Evolutionary conservation across 768 basidiomycete species (phyloP), one percentile per base, ranked within the genome.

Genomic region (Krasilnikovozyma curviuscula): DNA sequence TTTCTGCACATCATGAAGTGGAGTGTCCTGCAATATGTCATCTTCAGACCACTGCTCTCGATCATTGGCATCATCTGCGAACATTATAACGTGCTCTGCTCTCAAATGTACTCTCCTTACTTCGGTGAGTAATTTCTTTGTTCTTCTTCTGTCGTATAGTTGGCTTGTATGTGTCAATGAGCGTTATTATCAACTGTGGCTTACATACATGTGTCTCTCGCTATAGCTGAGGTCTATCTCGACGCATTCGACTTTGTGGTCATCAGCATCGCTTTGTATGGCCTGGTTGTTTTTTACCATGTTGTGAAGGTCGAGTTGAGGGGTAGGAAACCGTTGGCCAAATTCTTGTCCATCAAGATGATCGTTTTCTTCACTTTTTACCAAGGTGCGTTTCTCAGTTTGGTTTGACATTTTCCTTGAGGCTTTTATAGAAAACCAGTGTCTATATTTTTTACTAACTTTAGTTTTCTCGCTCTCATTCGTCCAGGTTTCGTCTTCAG

Each of bases 341-440:
- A 89, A 67, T 91, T 91, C 63, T 60, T 89, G 52, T 67, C 75
- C 3, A 86, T 91, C 68, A 89, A 89, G 55, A 46, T 65, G 33
- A 61, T 84, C 40, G 80, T 85, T 37, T 77, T 85, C 74, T 76
- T 81, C 61, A 85, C 83, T 0, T 88, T 83, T 63, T 91, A 88
- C 62, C 86, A 88, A 58, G 70, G 73, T 1, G 30, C 10, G n/a
- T n/a, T 23, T 21, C 31, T 23, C 5, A 5, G 19, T 24, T 80
- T 84, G 57, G 63, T 83, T 43, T 78, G 80, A 57, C 46, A 77
- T 66, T 23, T 21, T 9, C 40, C 42, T 24, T 19, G 21, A 14
- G 8, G 14, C 35, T 8, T 14, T 16, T 14, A 3, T 44, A 2
- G n/a, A 7, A 19, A 21, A 21, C 41, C 37, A 16, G 3, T 10